phyloP scores from a whole-genome alignment of 257 asterid species.

The Nicotiana tabacum region DNA sequence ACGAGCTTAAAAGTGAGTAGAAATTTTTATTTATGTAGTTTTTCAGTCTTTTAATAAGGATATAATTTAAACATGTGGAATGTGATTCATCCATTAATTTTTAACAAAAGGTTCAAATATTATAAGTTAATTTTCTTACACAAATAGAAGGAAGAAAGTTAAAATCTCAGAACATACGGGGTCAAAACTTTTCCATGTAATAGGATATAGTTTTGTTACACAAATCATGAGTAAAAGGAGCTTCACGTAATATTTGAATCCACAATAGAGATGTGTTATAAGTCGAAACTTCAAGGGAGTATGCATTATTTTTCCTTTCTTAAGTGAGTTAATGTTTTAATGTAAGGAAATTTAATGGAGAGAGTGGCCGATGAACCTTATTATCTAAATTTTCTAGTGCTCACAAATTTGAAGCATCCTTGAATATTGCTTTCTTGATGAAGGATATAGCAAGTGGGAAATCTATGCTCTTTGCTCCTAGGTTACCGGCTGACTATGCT shows the following conservation, averaged over 20 bases:
- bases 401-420: neutral
- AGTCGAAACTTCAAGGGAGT: neutral
- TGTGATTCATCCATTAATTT: neutral
- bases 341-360: neutral
- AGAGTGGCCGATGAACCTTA: neutral
- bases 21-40: no score
- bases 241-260: neutral
- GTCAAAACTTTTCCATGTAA: neutral
- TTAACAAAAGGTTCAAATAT: neutral
- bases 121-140: neutral
- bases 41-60: neutral
- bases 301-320: neutral
- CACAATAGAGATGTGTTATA: neutral
- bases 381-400: neutral
- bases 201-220: neutral
- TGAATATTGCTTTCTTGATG: conserved; percentile 16
- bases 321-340: neutral
- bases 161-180: neutral
- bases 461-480: conserved; percentile 79
- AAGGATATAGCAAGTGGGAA: conserved; percentile 86
- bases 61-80: neutral
- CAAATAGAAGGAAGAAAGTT: neutral
- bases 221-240: neutral
- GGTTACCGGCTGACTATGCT: conserved; percentile 80
- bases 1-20: no score